Evolutionary conservation across 2,329 filamentous ascomycete species (phyloP).

Genomic region (Aspergillus oerlinghausenensis): DNA sequence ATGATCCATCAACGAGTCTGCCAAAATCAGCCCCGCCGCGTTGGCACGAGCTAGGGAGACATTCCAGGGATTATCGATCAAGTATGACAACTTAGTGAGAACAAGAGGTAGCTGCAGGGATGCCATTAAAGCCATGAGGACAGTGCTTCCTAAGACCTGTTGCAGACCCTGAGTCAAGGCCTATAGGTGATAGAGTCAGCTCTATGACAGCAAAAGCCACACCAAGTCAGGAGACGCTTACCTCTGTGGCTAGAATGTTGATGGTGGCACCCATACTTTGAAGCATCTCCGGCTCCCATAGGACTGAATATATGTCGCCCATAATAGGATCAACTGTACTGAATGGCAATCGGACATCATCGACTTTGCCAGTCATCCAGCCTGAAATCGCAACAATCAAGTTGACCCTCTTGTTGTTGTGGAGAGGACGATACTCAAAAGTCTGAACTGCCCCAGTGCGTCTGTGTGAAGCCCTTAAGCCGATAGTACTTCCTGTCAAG

Average conservation of each 20-base stretch:
- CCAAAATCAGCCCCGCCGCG: conserved; percentile 82
- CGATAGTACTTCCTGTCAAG: conserved; percentile 81
- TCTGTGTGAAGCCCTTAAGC: conserved; percentile 75
- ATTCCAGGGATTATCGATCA: conserved; percentile 98
- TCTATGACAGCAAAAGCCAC: neutral
- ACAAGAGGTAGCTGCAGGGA: conserved; percentile 89
- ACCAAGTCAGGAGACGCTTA: conserved; percentile 38
- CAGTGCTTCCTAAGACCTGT: conserved; percentile 86
- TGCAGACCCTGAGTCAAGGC: conserved; percentile 94
- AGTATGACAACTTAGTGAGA: conserved; percentile 86
- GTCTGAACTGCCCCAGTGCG: conserved; percentile 90
- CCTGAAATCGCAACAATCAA: conserved; percentile 91
- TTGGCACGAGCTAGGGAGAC: conserved; percentile 92
- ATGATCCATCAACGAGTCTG: conserved; percentile 86
- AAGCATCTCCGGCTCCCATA: conserved; percentile 98
- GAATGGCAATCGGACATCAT: conserved; percentile 91
- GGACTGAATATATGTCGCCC: conserved; percentile 94
- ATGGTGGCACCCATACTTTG: conserved; percentile 97
- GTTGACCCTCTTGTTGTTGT: conserved; percentile 97
- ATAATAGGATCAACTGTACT: conserved; percentile 96
- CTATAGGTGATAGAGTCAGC: conserved; percentile 44
- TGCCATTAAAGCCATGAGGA: conserved; percentile 85
- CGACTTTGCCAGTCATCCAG: conserved; percentile 97
- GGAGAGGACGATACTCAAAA: conserved; percentile 91
- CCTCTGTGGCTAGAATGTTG: conserved; percentile 95